Percentiles rank a stretch among this genome's conserved stretches.
Conservation (phyloP, 2,329 filamentous ascomycete species). For the Ophiostoma pallidulum region DNA sequence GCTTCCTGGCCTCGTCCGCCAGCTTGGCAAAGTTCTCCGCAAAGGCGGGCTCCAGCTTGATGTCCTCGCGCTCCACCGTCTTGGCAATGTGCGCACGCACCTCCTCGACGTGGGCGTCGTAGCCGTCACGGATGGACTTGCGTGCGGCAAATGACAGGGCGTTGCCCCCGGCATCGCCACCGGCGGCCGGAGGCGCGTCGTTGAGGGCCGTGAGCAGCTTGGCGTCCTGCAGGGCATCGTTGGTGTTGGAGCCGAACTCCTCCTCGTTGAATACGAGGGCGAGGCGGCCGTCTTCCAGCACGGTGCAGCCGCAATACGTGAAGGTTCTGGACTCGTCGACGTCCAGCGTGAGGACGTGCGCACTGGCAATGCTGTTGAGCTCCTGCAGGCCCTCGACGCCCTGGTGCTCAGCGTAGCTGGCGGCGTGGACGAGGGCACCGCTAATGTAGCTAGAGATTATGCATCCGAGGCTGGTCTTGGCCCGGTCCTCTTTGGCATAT, state of each 20-base stretch:
- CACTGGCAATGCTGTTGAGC: conserved; percentile 35
- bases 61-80: conserved; percentile 28
- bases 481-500: conserved; percentile 33
- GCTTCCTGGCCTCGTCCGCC: conserved; percentile 21
- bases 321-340: conserved; percentile 31
- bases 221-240: conserved; percentile 27
- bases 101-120: conserved; percentile 32
- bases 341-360: conserved; percentile 37
- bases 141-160: conserved; percentile 35
- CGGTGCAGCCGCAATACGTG: conserved; percentile 32
- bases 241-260: conserved; percentile 38
- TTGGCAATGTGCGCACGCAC: conserved; percentile 28
- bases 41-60: conserved; percentile 39
- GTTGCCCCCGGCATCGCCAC: conserved; percentile 4
- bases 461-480: conserved; percentile 32
- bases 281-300: no score
- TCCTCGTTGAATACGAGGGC: conserved; percentile 28
- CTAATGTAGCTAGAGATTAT: conserved; percentile 32
- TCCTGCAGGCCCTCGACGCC: conserved; percentile 25
- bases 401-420: neutral
- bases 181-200: conserved; percentile 26
- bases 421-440: conserved; percentile 5
- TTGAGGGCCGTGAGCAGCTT: conserved; percentile 37
- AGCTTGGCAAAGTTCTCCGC: conserved; percentile 34
- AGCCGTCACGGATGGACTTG: conserved; percentile 32